Conservation (phyloP, 495 filamentous ascomycete species). For the Evansstolkia leycettana region DNA sequence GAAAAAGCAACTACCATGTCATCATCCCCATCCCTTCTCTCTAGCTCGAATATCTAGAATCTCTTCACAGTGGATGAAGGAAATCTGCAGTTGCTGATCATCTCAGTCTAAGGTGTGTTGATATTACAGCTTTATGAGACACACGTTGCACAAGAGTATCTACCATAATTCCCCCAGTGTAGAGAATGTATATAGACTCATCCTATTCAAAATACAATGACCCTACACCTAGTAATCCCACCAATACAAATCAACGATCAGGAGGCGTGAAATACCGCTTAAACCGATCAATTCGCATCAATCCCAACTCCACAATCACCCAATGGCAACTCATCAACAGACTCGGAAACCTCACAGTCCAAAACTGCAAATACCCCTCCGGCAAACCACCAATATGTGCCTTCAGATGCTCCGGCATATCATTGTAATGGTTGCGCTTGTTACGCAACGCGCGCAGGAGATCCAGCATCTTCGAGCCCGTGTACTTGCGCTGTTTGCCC, state of each 20-base stretch:
- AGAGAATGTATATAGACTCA: too few species aligned
- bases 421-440: slow-evolving; percentile 89
- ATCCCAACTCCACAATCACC: slow-evolving; percentile 51
- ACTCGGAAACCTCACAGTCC: slow-evolving; percentile 70
- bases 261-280: slow-evolving; percentile 51
- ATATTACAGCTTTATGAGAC: neutral
- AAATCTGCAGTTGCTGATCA: too few species aligned
- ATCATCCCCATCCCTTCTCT: too few species aligned
- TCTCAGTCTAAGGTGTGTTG: too few species aligned
- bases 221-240: too few species aligned
- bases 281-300: slow-evolving; percentile 61
- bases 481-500: slow-evolving; percentile 94
- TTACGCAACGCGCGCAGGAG: slow-evolving; percentile 84
- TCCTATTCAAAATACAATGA: too few species aligned
- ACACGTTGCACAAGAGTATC: too few species aligned
- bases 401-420: slow-evolving; percentile 72
- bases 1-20: too few species aligned
- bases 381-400: slow-evolving; percentile 66
- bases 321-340: slow-evolving; percentile 71
- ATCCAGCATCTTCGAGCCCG: slow-evolving; percentile 69
- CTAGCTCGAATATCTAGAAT: too few species aligned
- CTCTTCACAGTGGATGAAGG: too few species aligned
- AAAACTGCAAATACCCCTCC: slow-evolving; percentile 78
- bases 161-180: too few species aligned
- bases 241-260: slow-evolving; percentile 7